Percentiles rank a stretch among this genome's conserved stretches.
Evolutionary conservation across 495 filamentous ascomycete genomes (phyloP).

Genomic region (Tetracladium setigerum): DNA sequence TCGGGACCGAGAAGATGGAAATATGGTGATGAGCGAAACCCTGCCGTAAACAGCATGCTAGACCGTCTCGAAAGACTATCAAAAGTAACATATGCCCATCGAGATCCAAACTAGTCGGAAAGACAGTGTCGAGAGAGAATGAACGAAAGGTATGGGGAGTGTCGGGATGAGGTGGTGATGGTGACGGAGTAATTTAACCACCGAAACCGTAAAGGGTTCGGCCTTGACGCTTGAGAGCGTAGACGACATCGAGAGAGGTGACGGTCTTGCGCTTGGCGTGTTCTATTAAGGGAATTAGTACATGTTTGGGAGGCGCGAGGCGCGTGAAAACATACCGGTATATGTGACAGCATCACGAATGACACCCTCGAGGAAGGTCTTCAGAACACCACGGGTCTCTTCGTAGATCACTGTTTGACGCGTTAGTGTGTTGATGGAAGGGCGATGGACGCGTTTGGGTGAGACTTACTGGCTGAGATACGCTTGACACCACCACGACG

Average conservation of each 20-base stretch:
- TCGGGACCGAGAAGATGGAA: slow-evolving; percentile 10
- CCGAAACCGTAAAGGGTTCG: slow-evolving; percentile 98
- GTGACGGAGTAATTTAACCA: slow-evolving; percentile 51
- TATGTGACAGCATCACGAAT: slow-evolving; percentile 99
- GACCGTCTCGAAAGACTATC: slow-evolving; percentile 27
- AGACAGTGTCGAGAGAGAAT: slow-evolving; percentile 7
- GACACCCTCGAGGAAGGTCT: slow-evolving; percentile 99
- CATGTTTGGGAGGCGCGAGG: neutral
- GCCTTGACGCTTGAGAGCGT: slow-evolving; percentile 90
- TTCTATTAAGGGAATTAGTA: slow-evolving; percentile 28
- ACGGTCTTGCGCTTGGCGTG: slow-evolving; percentile 81
- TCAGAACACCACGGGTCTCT: slow-evolving; percentile 99
- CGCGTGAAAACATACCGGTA: slow-evolving; percentile 21
- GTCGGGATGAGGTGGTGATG: slow-evolving; percentile 2
- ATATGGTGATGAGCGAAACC: slow-evolving; percentile 19
- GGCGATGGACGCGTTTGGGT: neutral
- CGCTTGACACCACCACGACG: slow-evolving; percentile 99
- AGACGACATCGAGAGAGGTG: slow-evolving; percentile 91
- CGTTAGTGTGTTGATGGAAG: slow-evolving; percentile 1
- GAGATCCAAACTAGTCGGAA: slow-evolving; percentile 4
- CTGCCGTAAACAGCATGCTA: slow-evolving; percentile 27
- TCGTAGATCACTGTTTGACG: slow-evolving; percentile 81
- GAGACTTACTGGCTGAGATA: slow-evolving; percentile 73
- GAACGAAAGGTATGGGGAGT: slow-evolving; percentile 12
- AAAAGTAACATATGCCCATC: slow-evolving; percentile 24